Base-by-base conservation (phyloP, 805 yeast species). In the Candida chilensis region DNA sequence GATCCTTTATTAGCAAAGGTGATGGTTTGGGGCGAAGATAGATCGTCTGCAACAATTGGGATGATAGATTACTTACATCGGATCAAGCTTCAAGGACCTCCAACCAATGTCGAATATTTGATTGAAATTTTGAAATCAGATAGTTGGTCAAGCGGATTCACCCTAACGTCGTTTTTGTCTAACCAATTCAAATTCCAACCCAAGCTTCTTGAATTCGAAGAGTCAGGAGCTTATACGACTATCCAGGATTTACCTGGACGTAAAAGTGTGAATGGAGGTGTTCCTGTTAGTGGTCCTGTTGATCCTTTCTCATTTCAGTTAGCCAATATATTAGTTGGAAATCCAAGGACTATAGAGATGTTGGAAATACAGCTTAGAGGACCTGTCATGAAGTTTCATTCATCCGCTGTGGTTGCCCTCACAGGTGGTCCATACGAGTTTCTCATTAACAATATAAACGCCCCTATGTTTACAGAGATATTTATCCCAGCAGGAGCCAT, bases 221-320 rank as follows among this genome's bases (percentile, higher is more conserved):
- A 48, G 6, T 57, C 67, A 3, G 72, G 72, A 37, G 71, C 71
- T 18, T 68, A 67, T 47, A 68, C 75, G 20, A 66, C 74, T 1
- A 66, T 68, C 20, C 75, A 68, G 43, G 75, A 68, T 43, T 61
- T 54, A 38, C 60, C 59, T 1, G 61, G 59, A 14, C 38, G 48
- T 28, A 32, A 32, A 16, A 29, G 25, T n/a, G n/a, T 26, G 14
- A 42, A 41, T 26, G 48, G 46, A 26, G 54, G 54, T 30, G 42
- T 49, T 22, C 54, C 54, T 12, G 27, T 33, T 17, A 25, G 41
- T 27, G 54, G 54, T 14, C 54, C 54, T 4, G 38, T 39, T 18
- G 54, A 49, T 32, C 35, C 37, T 9, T 20, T 49, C n/a, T 37
- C 47, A 10, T 35, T 49, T 9, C 47, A 44, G 25, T 21, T 44